Evolutionary conservation across 2,329 filamentous ascomycete genomes (phyloP).

Genomic region (Colletotrichum sojae): DNA sequence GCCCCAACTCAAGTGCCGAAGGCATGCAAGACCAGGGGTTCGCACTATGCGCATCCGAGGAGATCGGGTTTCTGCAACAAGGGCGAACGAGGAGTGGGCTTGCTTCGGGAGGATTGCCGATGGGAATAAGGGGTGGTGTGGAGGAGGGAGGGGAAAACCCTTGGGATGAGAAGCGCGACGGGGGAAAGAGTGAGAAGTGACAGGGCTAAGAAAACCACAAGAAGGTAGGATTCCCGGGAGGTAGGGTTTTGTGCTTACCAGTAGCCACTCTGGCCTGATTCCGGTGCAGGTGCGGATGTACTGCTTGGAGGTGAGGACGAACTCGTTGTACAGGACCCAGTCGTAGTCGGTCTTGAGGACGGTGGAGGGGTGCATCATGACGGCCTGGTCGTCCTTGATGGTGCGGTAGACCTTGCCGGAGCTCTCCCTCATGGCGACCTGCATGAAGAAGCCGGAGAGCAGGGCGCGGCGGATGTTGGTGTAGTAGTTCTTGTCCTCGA

Average conservation of each 20-base stretch:
- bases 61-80: constrained; percentile 13
- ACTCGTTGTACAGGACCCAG: constrained; percentile 99
- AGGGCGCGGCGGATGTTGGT: constrained; percentile 95
- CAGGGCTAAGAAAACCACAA: too few species aligned
- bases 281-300: constrained; percentile 96
- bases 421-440: constrained; percentile 93
- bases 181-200: constrained; percentile 7
- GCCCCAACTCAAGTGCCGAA: constrained; percentile 19
- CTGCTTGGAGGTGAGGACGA: constrained; percentile 97
- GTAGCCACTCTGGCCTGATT: constrained; percentile 92
- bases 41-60: background rate
- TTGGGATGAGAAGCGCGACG: background rate
- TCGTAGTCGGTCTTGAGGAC: constrained; percentile 91
- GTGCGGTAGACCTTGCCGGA: constrained; percentile 93
- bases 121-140: background rate
- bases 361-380: constrained; percentile 93
- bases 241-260: constrained; percentile 70
- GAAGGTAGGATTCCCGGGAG: background rate
- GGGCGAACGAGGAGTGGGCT: background rate
- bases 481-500: constrained; percentile 98
- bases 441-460: constrained; percentile 98
- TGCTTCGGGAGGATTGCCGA: too few species aligned
- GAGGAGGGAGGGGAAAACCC: background rate
- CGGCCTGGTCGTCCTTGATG: constrained; percentile 95
- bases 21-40: constrained; percentile 2